Evolutionary conservation across 108 stramenopile genomes (phyloP), one percentile per base, ranked within the genome.

Genomic region (Skeletonema tropicum): DNA sequence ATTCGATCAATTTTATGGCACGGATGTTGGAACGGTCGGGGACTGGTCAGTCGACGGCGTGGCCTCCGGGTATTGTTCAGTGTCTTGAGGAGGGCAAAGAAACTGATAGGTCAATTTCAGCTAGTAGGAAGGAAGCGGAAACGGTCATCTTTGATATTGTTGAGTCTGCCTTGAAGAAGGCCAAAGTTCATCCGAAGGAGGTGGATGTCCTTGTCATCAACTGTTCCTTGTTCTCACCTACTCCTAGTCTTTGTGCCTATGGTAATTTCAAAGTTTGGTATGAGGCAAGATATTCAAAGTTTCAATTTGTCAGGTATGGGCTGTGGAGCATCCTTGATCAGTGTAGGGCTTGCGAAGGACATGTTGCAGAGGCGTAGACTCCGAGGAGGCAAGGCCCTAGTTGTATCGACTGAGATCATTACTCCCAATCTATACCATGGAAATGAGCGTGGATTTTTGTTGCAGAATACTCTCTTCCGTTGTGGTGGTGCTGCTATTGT

Each of bases 251-350:
- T 19, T 98, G 97, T 76, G 97, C 97, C 97, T 68, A 97, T 98
- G 97, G 96, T 99, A 5, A 80, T 92, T 65, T 90, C 90, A 48
- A 92, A 97, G 61, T 99, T 97, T 74, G 89, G 87, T 12, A 88
- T 99, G 95, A 87, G 98, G 35, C 68, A 71, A 36, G 97, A 98
- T 76, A 87, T 97, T 63, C 79, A 79, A 42, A 90, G 94, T 29
- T 99, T 88, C 89, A 99, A 99, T 74, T 82, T 99, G 13, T 85
- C 90, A 9, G 98, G 98, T 61, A 99, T 99, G 98, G 98, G 98
- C 59, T 99, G 98, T 80, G 88, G 90, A 70, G 98, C 98, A 7
- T 95, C 96, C 6, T 79, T 99, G 3, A 97, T 99, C 68, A 86
- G 87, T 52, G 77, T 99, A 31, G 97, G 97, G 30, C 87, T 98